Base-by-base conservation (phyloP, 192 early-diverging fungal species). In the Entomortierella parvispora region DNA sequence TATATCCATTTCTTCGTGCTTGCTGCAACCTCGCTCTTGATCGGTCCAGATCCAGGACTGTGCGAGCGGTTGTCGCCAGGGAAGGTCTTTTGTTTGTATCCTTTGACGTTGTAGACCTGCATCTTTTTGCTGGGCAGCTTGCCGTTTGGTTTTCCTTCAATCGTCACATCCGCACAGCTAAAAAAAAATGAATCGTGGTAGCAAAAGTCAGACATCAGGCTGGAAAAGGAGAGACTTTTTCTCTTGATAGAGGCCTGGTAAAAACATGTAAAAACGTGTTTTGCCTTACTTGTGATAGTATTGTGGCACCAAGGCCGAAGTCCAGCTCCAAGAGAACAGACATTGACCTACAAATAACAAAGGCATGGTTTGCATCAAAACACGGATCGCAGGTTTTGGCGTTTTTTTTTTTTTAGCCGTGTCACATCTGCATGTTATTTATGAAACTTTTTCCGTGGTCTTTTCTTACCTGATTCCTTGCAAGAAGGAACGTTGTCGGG, bases 401-500 rank as follows among this genome's bases (percentile, higher is more conserved):
- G 14, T 18, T 44, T 49, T 33, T 20, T 25, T 0, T 22, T 32
- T 15, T 31, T 46, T n/a, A n/a, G n/a, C n/a, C n/a, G n/a, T n/a
- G n/a, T n/a, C n/a, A n/a, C n/a, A n/a, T n/a, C n/a, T n/a, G n/a
- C n/a, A n/a, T n/a, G n/a, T n/a, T n/a, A n/a, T n/a, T n/a, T n/a
- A n/a, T n/a, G n/a, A n/a, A n/a, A n/a, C 25, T 50, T 52, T 52
- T 22, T 2, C 28, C 26, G 4, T 51, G 25, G 4, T 50, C 25
- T 15, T 57, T 51, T 57, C 8, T 58, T 58, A 50, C 62, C 74
- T 26, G 69, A 60, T 6, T 48, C 28, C 33, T 65, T 44, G 56
- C 80, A 82, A 14, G 64, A 59, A 47, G 74, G 80, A 9, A 71
- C 74, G 47, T 78, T 78, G 18, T 77, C 63, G 0, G 80, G 80